Evolutionary conservation across 2,329 filamentous ascomycete species (phyloP), one percentile per base, ranked within the genome.

Genomic region (Cordyceps pruinosa): DNA sequence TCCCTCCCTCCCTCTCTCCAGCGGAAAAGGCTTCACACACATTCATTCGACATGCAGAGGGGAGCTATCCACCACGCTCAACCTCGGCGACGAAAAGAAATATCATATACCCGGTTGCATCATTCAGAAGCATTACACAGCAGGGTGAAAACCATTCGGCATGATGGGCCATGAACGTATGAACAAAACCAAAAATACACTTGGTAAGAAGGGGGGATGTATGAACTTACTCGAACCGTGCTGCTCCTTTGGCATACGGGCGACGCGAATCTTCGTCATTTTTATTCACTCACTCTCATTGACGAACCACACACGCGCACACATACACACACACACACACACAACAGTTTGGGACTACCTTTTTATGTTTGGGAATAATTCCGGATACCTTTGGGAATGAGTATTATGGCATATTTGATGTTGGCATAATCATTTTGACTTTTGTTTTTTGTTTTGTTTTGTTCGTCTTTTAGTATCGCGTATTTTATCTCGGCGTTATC

Each of bases 111-210:
- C 44, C 30, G n/a, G 49, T 52, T 52, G 42, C 51, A 54, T 54
- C 42, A 37, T 21, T 46, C 17, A 32, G 51, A n/a, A 46, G 51
- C 51, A 54, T 46, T n/a, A 54, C 32, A 54, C 51, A 46, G 49
- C 51, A 54, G 42, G n/a, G 19, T 2, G 13, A 15, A 46, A 17
- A 19, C 32, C 26, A 28, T 5, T 37, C 7, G 12, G 21, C 21
- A 37, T 37, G 41, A 28, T 37, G 41, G 17, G 28, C 37, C 42
- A 54, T 46, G 32, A 54, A 37, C 21, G 23, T 37, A 37, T 23
- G 30, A 45, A 5, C 15, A 15, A 28, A 46, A 35, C n/a, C n/a
- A n/a, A n/a, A n/a, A n/a, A n/a, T n/a, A n/a, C n/a, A n/a, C n/a
- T n/a, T n/a, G n/a, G n/a, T n/a, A n/a, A n/a, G 34, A 12, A 32